These are phyloP conservation scores for Paramecium sexaurelia DNA, from an alignment of 73 alveolate genomes.

Conservation along the genomic window DNA sequence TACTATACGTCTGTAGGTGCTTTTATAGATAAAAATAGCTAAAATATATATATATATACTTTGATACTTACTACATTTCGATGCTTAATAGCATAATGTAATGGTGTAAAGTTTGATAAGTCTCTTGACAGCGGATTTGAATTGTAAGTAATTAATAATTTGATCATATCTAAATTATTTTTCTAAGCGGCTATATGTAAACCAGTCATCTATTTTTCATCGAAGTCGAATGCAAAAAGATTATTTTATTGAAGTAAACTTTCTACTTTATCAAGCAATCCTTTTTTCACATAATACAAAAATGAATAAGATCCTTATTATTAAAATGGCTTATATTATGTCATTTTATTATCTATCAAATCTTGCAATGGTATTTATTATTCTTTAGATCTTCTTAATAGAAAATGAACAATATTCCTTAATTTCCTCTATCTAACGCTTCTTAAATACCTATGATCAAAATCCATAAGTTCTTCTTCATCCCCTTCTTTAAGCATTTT, in stretches of 20 bases:
- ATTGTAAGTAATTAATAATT: background rate
- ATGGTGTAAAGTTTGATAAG: background rate
- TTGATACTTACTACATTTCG: background rate
- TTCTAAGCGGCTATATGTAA: conserved; percentile 3
- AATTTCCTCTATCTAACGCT: conserved; percentile 30
- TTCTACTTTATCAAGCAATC: background rate
- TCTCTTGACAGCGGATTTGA: conserved; percentile 8
- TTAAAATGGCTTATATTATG: conserved; percentile 17
- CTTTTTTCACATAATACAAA: conserved; percentile 17
- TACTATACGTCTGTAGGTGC: background rate
- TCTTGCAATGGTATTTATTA: background rate
- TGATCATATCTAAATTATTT: background rate
- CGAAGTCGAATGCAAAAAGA: background rate
- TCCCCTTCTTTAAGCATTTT: conserved; percentile 10
- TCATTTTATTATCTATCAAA: conserved; percentile 29
- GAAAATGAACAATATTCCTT: background rate
- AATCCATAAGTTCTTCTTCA: conserved; percentile 39
- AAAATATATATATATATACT: background rate
- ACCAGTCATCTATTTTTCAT: conserved; percentile 19
- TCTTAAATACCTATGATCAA: conserved; percentile 27
- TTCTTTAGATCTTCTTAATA: conserved; percentile 2
- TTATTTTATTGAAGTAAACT: background rate
- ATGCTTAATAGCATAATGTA: conserved; percentile 16
- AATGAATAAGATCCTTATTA: conserved; percentile 37
- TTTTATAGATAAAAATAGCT: background rate